These are phyloP conservation scores for Fraxinus ornus DNA, from an alignment of 305 asterid genomes.

Conservation along the genomic window DNA sequence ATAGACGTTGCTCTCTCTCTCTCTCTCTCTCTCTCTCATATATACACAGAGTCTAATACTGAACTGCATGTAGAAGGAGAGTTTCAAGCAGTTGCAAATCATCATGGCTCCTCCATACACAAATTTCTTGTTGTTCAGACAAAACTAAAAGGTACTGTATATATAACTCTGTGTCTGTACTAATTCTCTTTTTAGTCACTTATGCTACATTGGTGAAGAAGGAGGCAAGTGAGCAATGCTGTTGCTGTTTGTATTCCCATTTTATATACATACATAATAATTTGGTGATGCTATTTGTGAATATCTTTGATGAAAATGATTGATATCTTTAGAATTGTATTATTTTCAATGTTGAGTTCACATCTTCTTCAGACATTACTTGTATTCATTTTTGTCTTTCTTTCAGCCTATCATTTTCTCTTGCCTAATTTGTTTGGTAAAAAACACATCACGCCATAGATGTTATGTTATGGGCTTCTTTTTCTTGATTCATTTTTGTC, in stretches of 20 bases:
- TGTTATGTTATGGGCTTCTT: neutral
- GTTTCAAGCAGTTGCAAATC: neutral
- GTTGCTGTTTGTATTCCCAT: neutral
- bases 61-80: neutral
- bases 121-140: slow-evolving; percentile 2
- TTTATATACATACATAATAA: slow-evolving; percentile 12
- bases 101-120: slow-evolving; percentile 20
- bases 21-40: neutral
- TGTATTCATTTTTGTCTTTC: neutral
- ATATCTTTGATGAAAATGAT: slow-evolving; percentile 34
- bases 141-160: neutral
- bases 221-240: neutral
- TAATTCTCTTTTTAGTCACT: neutral
- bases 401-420: slow-evolving; percentile 1
- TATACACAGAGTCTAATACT: neutral
- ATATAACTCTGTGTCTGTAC: neutral
- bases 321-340: slow-evolving; percentile 24
- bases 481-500: too few relatives aligned
- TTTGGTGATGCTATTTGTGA: slow-evolving; percentile 8
- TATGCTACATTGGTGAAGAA: neutral
- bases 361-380: slow-evolving; percentile 12
- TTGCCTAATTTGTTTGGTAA: slow-evolving; percentile 18
- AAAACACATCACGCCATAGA: neutral
- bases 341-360: slow-evolving; percentile 18
- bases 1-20: neutral